Percentiles rank a stretch among this genome's conserved stretches.
phyloP scores from a whole-genome alignment of 1,284 basidiomycete species.

The Marasmius oreades region DNA sequence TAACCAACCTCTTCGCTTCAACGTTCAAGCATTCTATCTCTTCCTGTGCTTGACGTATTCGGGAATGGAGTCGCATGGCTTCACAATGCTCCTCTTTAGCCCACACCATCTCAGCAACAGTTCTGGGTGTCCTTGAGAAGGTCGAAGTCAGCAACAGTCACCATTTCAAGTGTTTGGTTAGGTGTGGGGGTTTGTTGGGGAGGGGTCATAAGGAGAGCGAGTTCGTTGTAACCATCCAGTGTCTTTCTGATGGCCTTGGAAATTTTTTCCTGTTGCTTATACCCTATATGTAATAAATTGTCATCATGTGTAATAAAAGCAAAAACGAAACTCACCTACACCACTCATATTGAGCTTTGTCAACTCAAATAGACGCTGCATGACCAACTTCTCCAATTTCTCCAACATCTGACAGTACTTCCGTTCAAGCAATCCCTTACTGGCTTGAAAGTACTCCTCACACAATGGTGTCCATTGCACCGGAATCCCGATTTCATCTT shows the following conservation, averaged over 20 bases:
- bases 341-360: not conserved
- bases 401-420: conserved; percentile 19
- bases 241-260: conserved; percentile 16
- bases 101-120: conserved; percentile 1
- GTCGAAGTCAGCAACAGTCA: conserved; percentile 6
- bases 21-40: conserved; percentile 8
- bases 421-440: conserved; percentile 8
- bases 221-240: conserved; percentile 15
- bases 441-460: conserved; percentile 8
- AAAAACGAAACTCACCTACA: not conserved
- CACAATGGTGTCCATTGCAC: conserved; percentile 10
- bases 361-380: conserved; percentile 23
- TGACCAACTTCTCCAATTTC: conserved; percentile 19
- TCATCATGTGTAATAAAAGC: not conserved
- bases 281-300: conserved; percentile 11
- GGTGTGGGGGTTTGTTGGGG: not conserved
- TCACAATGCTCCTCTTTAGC: not conserved
- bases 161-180: conserved; percentile 7
- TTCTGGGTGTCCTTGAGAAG: conserved; percentile 6
- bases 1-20: conserved; percentile 6
- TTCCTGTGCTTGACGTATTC: conserved; percentile 2
- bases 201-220: conserved; percentile 1
- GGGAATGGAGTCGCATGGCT: conserved; percentile 4
- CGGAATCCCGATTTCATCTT: conserved; percentile 10
- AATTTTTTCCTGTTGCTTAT: conserved; percentile 16